Evolutionary conservation across 179 eudicot species (phyloP).

Genomic region (Drosera spatulata): DNA sequence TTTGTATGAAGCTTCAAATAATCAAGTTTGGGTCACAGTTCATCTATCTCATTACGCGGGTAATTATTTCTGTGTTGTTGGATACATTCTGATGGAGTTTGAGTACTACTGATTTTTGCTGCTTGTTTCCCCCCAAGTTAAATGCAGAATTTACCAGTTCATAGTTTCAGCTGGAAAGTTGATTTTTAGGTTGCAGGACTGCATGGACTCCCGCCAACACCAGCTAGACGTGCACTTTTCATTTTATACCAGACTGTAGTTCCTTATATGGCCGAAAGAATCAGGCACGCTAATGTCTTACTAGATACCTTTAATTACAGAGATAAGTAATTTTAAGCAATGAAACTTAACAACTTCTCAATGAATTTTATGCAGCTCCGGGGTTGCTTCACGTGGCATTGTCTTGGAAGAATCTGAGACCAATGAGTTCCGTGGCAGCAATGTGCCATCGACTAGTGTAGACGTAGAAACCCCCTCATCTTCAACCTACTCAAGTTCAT

Average conservation of each 20-base stretch:
- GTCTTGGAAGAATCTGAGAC: slow-evolving; percentile 48
- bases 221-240: slow-evolving; percentile 90
- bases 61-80: too few species aligned
- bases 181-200: slow-evolving; percentile 78
- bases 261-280: slow-evolving; percentile 93
- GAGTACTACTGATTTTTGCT: too few species aligned
- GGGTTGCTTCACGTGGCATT: slow-evolving; percentile 88
- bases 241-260: slow-evolving; percentile 87
- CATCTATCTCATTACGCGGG: too few species aligned
- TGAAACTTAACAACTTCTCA: neutral
- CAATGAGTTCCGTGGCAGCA: slow-evolving; percentile 29
- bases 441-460: slow-evolving; percentile 13
- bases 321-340: neutral
- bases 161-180: slow-evolving; percentile 1
- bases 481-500: slow-evolving; percentile 29
- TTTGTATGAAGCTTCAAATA: too few species aligned
- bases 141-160: too few species aligned
- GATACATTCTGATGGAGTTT: too few species aligned
- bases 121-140: too few species aligned
- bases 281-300: slow-evolving; percentile 36
- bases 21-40: too few species aligned
- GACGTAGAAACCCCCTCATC: slow-evolving; percentile 29
- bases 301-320: neutral
- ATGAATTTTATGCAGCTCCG: slow-evolving; percentile 42
- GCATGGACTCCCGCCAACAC: slow-evolving; percentile 91